Evolutionary conservation across 768 basidiomycete genomes (phyloP), one percentile per base, ranked within the genome.

Genomic region (Boletus speciosus): DNA sequence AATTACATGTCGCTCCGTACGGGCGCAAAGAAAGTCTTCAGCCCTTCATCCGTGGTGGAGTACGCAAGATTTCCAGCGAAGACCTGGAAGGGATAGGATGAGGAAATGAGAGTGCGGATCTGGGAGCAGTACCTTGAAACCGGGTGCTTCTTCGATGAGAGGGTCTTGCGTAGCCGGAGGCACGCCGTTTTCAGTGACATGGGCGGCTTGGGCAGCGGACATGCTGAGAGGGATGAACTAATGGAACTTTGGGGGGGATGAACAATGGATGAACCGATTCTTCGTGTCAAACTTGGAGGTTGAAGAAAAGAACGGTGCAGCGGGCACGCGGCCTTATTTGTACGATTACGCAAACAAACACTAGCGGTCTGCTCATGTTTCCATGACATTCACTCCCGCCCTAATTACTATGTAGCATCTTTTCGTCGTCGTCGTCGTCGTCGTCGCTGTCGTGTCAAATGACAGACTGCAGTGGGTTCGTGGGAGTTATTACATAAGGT

Each of bases 61-160:
- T 94, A 96, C 78, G 91, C 84, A 80, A 96, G 92, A 78, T 96
- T 96, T 66, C 93, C 93, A 69, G 86, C 90, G 74, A 95, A 95
- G 78, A 93, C 90, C 92, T 94, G 64, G 21, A 46, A 47, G 48
- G 16, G 29, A 36, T 19, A 31, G 41, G 53, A 56, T 48, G 42
- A 57, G 55, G 59, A 47, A 55, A 45, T 11, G 63, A 14, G 53
- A 29, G 37, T 54, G 54, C 55, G 49, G 55, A 70, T 67, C 61
- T 46, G 40, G 34, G 37, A 27, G 39, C 25, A 43, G 56, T 64
- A 89, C 90, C 83, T 92, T 93, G 86, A 85, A 87, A 72, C 82
- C 84, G 68, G 84, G 82, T 62, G 79, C 77, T 80, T 89, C 86
- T 74, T 89, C 83, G 74, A 79, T 72, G 68, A 70, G 67, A 60